phyloP scores from a whole-genome alignment of 495 filamentous ascomycete genomes.

The Penicillium roqueforti region DNA sequence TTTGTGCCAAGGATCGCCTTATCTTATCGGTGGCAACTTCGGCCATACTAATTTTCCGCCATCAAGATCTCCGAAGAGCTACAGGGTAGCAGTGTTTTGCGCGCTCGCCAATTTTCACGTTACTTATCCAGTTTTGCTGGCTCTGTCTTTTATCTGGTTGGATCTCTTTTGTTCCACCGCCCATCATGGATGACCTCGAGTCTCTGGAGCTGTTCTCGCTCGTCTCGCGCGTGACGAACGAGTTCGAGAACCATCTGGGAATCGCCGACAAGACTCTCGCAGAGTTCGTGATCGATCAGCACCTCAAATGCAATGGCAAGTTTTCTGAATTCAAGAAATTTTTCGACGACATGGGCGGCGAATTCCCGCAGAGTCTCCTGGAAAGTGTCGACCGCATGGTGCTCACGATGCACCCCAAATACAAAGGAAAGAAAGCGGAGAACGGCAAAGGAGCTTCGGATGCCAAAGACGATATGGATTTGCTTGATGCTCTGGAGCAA shows the following conservation, averaged over 20 bases:
- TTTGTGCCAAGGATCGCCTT: no score
- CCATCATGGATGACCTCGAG: constrained; percentile 80
- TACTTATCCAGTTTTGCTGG: constrained; percentile 1
- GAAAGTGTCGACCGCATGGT: constrained; percentile 89
- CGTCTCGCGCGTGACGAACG: constrained; percentile 89
- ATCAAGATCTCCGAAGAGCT: constrained; percentile 18
- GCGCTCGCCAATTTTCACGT: constrained; percentile 13
- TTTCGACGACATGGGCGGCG: constrained; percentile 71
- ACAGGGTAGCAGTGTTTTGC: constrained; percentile 15
- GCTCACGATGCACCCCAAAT: constrained; percentile 83
- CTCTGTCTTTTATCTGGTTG: not conserved
- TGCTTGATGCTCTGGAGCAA: constrained; percentile 47
- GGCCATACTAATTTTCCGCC: constrained; percentile 45
- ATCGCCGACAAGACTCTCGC: constrained; percentile 91
- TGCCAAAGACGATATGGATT: constrained; percentile 33
- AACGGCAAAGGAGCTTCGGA: constrained; percentile 15
- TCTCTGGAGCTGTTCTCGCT: constrained; percentile 89
- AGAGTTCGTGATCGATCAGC: constrained; percentile 91
- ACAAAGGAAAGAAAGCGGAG: constrained; percentile 50
- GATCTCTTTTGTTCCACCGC: constrained; percentile 3
- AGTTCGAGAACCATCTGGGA: constrained; percentile 90
- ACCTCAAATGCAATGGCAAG: constrained; percentile 62
- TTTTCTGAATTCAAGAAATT: constrained; percentile 66
- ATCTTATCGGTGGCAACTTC: constrained; percentile 44
- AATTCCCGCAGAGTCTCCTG: constrained; percentile 84